phyloP scores from a whole-genome alignment of 2,329 filamentous ascomycete genomes.

The Trematosphaeria pertusa region DNA sequence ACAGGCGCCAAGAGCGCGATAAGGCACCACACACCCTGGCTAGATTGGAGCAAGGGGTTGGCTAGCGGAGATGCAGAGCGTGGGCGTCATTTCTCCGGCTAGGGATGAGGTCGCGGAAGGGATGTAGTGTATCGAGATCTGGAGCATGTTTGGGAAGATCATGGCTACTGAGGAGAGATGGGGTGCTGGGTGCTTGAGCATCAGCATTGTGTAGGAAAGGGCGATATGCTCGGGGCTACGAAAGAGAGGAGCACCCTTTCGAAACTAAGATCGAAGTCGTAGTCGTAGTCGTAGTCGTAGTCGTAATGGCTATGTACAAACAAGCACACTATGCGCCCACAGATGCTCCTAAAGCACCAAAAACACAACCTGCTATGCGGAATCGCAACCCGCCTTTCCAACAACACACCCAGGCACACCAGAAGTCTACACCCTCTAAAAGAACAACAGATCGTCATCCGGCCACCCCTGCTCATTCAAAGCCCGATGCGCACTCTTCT shows the following conservation, averaged over 20 bases:
- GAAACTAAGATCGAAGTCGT: no score
- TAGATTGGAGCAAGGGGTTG: conserved; percentile 3
- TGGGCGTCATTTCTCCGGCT: not conserved
- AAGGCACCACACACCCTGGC: conserved; percentile 18
- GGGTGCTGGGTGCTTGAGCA: no score
- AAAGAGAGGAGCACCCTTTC: no score
- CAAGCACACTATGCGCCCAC: not conserved
- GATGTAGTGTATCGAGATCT: no score
- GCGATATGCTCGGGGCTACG: no score
- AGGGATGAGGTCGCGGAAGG: no score
- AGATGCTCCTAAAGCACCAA: not conserved
- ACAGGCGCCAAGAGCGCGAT: conserved; percentile 5
- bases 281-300: no score
- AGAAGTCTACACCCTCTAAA: no score
- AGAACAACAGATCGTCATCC: conserved; percentile 77
- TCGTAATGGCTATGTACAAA: not conserved
- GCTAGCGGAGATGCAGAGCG: not conserved
- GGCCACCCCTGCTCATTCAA: conserved; percentile 71
- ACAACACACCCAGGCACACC: no score
- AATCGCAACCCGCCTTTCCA: not conserved
- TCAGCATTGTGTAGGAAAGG: no score
- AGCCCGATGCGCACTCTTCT: conserved; percentile 67
- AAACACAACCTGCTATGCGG: not conserved
- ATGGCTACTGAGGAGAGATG: no score
- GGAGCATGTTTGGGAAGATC: no score